These are phyloP conservation scores for Paramecium sexaurelia DNA, from an alignment of 73 alveolate species.

Conservation along the genomic window DNA sequence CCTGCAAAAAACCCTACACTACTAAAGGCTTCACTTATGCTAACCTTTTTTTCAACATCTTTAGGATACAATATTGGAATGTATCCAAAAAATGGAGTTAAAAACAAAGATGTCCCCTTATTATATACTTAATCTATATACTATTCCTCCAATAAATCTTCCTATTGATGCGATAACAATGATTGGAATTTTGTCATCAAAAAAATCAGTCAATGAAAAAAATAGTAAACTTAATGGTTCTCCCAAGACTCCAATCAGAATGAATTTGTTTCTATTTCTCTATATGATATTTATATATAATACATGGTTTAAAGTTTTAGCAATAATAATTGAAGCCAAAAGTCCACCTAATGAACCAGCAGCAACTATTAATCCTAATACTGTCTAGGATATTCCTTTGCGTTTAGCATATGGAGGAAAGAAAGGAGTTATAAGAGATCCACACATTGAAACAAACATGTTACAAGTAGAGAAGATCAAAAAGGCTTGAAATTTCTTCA, in stretches of 20 bases:
- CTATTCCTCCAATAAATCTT: constrained; percentile 52
- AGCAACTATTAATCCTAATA: constrained; percentile 13
- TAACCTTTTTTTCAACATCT: constrained; percentile 40
- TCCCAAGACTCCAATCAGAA: constrained; percentile 21
- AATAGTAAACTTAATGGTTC: constrained; percentile 11
- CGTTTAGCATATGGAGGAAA: constrained; percentile 26
- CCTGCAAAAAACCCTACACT: constrained; percentile 36
- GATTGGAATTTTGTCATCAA: background rate
- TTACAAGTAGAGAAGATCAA: background rate
- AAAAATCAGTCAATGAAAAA: background rate
- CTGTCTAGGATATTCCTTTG: constrained; percentile 31
- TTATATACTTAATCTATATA: background rate
- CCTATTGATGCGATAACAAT: background rate
- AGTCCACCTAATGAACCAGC: constrained; percentile 40
- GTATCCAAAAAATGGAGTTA: constrained; percentile 39
- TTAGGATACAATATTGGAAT: constrained; percentile 30
- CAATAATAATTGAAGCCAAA: constrained; percentile 25
- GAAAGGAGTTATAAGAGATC: constrained; percentile 53
- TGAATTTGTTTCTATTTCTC: background rate
- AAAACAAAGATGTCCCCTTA: constrained; percentile 41
- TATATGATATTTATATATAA: background rate
- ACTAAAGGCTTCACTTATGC: constrained; percentile 44
- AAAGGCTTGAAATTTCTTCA: constrained; percentile 29
- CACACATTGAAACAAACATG: constrained; percentile 50
- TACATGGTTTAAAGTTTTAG: background rate